A percentile compares a stretch with the other conserved stretches of the same genome.
phyloP scores from a whole-genome alignment of 2,329 filamentous ascomycete species.

The Paecilomyces fulvus region DNA sequence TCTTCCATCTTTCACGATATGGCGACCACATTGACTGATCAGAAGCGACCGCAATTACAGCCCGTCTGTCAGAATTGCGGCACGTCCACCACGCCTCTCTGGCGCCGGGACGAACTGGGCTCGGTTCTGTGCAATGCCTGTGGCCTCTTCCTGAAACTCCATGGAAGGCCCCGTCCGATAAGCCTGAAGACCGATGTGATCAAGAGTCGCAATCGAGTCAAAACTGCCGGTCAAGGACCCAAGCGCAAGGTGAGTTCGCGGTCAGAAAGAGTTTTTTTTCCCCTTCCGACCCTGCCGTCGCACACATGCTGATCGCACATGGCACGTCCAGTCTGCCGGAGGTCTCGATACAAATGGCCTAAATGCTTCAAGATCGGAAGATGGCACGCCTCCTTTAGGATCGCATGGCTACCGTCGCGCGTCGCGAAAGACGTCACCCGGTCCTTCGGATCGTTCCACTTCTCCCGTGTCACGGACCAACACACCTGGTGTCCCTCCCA shows the following conservation, averaged over 20 bases:
- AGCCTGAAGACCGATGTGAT: constrained; percentile 98
- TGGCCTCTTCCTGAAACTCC: constrained; percentile 92
- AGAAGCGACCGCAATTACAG: constrained; percentile 59
- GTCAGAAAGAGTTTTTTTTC: constrained; percentile 15
- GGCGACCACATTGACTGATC: constrained; percentile 42
- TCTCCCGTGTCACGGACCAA: constrained; percentile 72
- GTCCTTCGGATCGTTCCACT: constrained; percentile 64
- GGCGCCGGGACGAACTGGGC: constrained; percentile 93
- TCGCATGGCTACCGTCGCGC: constrained; percentile 53
- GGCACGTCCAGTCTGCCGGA: constrained; percentile 32
- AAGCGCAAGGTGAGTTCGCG: constrained; percentile 66
- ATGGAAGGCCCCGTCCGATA: constrained; percentile 85
- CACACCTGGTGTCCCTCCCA: constrained; percentile 56
- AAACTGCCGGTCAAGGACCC: constrained; percentile 69
- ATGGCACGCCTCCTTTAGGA: constrained; percentile 48
- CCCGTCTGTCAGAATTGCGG: constrained; percentile 94
- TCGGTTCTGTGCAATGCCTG: constrained; percentile 98
- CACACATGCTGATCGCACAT: constrained; percentile 17
- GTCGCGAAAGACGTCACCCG: constrained; percentile 64
- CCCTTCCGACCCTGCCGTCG: constrained; percentile 4
- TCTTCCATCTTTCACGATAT: constrained; percentile 18
- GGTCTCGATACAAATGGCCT: constrained; percentile 50
- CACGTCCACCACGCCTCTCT: constrained; percentile 91
- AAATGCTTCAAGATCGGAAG: constrained; percentile 47
- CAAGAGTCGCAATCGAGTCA: constrained; percentile 97